phyloP scores from a whole-genome alignment of 176 grass and related monocot species.

The Bolboschoenus planiculmis region DNA sequence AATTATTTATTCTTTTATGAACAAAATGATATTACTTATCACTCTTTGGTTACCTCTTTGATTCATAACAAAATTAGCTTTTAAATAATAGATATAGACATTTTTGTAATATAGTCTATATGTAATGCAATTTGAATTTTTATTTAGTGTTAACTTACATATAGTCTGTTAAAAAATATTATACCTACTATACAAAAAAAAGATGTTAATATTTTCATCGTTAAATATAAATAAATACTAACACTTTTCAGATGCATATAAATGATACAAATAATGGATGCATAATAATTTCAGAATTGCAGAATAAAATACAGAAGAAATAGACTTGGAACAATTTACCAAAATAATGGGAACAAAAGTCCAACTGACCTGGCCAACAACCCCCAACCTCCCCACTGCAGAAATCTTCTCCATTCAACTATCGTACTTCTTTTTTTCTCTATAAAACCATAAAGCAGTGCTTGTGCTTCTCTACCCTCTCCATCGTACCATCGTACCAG shows the following conservation, averaged over 20 bases:
- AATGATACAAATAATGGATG: background rate
- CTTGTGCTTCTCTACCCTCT: background rate
- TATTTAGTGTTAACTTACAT: background rate
- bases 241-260: background rate
- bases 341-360: background rate
- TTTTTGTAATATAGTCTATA: background rate
- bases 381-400: constrained; percentile 14
- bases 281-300: background rate
- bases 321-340: background rate
- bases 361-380: constrained; percentile 13
- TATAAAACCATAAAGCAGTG: background rate
- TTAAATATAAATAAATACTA: background rate
- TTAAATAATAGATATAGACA: too few species aligned
- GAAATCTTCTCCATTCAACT: background rate
- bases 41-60: too few species aligned
- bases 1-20: too few species aligned
- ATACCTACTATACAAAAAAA: background rate
- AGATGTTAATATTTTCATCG: background rate
- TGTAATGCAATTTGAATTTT: background rate
- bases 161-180: background rate
- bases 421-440: background rate
- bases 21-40: too few species aligned
- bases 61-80: too few species aligned
- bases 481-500: background rate
- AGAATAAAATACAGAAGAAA: background rate